Evolutionary conservation across 306 rosid genomes (phyloP).

Genomic region (Cajanus cajan): DNA sequence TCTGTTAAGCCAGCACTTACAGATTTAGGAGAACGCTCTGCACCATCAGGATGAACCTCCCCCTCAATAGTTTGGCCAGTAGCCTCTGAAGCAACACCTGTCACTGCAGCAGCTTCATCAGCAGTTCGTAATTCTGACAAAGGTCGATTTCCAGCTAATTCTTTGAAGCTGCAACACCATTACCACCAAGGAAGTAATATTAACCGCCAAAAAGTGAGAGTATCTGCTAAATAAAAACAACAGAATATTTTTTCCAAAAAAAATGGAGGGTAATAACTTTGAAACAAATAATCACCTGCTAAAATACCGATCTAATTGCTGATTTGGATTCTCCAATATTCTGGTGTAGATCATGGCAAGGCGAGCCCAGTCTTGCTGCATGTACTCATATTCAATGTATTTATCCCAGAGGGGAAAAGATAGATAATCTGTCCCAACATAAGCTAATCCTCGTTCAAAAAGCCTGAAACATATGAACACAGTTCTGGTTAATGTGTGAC

Average conservation of each 20-base stretch:
- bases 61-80: constrained; percentile 55
- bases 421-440: constrained; percentile 96
- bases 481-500: constrained; percentile 41
- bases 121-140: constrained; percentile 72
- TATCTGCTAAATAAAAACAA: background rate
- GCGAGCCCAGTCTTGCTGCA: constrained; percentile 95
- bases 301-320: constrained; percentile 89
- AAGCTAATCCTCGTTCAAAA: constrained; percentile 91
- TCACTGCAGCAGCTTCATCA: constrained; percentile 67
- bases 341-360: constrained; percentile 89
- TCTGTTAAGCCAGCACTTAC: constrained; percentile 90
- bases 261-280: background rate
- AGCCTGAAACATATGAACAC: constrained; percentile 68
- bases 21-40: constrained; percentile 64
- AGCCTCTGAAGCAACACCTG: constrained; percentile 49
- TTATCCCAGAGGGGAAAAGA: constrained; percentile 97
- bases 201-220: background rate
- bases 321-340: constrained; percentile 92
- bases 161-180: constrained; percentile 78
- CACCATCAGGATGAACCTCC: constrained; percentile 61
- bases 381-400: constrained; percentile 93
- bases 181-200: constrained; percentile 26
- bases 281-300: constrained; percentile 60
- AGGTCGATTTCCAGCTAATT: constrained; percentile 83
- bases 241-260: background rate